Evolutionary conservation across 1,284 basidiomycete species (phyloP), one percentile per base, ranked within the genome.

Genomic region (Sanghuangporus baumii): DNA sequence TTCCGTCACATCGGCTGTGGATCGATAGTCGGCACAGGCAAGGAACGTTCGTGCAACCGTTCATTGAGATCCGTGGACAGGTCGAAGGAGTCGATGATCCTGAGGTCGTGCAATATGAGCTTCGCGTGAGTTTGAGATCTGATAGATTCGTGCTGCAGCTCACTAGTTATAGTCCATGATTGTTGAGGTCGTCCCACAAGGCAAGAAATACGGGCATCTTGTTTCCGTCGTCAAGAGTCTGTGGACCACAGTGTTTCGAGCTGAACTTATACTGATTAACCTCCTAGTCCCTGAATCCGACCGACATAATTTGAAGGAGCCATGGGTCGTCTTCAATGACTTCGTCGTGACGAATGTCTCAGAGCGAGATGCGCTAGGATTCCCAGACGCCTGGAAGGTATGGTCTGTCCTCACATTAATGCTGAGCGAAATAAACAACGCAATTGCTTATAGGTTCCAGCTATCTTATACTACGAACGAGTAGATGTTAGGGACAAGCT

Each of bases 271-370:
- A 4, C 20, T 48, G 54, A 20, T 63, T 57, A 71, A 55, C 55
- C 37, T n/a, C 55, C 0, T 68, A 87, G 89, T 93, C 8, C 87
- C 90, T 0, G 84, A 87, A 57, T 84, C 84, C 1, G 83, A 88
- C 65, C 75, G 75, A 2, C 69, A 69, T 1, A 74, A 78, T 57
- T 67, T 74, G 1, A 71, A 73, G 12, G 86, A 85, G 54, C 84
- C 87, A 1, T 99, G 96, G 96, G 89, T 91, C 71, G 76, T 99
- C 63, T 99, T 99, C 84, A 99, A 99, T 72, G 96, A 99, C 73
- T 99, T 99, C 72, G 81, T 91, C 2, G 97, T 99, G 5, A 82
- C 83, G 52, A 91, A 91, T 60, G 85, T 98, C 31, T 77, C 87
- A 0, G 91, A 96, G 73, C 82, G 85, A 34, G 96, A 98, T 67